Base-by-base conservation (phyloP, 768 basidiomycete species). In the Rickenella mellea region DNA sequence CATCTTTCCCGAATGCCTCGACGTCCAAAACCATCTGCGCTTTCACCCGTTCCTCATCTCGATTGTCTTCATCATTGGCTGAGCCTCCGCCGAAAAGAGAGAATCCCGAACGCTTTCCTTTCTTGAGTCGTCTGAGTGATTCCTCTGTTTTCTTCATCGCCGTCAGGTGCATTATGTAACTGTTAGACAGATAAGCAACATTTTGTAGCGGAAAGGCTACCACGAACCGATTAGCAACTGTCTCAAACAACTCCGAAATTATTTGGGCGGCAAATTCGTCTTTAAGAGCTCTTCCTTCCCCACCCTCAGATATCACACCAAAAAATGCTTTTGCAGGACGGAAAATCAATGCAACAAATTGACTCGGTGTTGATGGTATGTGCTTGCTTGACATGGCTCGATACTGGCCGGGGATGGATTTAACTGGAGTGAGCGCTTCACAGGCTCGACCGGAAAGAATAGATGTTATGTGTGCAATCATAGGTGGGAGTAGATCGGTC, bases 131-230 rank as follows among this genome's bases (percentile, higher is more conserved):
- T 28, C 83, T 71, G 20, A 98, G 65, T 9, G 88, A 83, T 55
- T 92, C 91, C 49, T 97, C 91, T 6, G 89, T 89, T 67, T 94
- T 94, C 59, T 80, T 86, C 74, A 93, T 90, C 1, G 78, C 75
- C 8, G 78, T 69, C 19, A 98, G 68, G 54, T 88, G 83, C 43
- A 73, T 71, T 10, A 83, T 77, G 58, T 94, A 96, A 53, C 89
- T 90, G 43, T 22, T 29, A 21, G 5, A 47, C 21, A 28, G 26
- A 35, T 19, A 11, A 41, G 40, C 28, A 40, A 27, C n/a, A 20
- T 24, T 15, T 40, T 19, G n/a, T 21, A 45, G 19, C 33, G 11
- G 24, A 38, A 19, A 27, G 8, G 14, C 30, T 19, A 30, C 3
- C 12, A 47, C 52, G 46, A 28, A 65, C 64, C 54, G 49, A 5